phyloP scores from a whole-genome alignment of 345 rosid species.

The Barbarea vulgaris region DNA sequence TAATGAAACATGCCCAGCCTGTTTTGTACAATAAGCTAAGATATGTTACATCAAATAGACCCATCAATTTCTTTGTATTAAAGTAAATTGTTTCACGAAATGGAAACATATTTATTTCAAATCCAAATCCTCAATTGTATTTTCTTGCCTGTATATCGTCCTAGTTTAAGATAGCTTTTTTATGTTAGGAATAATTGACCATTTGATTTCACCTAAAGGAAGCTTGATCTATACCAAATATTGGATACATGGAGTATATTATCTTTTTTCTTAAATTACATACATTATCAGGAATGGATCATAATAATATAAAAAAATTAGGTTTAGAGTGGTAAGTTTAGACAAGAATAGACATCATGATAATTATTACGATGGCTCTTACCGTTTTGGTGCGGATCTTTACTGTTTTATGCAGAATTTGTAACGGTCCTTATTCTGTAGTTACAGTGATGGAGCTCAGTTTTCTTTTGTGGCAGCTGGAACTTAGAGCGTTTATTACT shows the following conservation, averaged over 20 bases:
- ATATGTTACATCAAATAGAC: slow-evolving; percentile 41
- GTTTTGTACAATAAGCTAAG: slow-evolving; percentile 42
- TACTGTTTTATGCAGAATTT: too few species aligned
- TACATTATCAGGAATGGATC: not conserved
- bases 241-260: not conserved
- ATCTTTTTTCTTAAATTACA: too few species aligned
- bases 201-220: not conserved
- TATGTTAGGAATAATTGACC: not conserved
- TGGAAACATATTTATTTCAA: slow-evolving; percentile 33
- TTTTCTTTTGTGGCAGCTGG: too few species aligned
- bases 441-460: too few species aligned
- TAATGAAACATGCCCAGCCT: slow-evolving; percentile 44
- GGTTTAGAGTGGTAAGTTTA: not conserved
- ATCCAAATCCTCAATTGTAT: slow-evolving; percentile 7
- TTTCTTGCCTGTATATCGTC: slow-evolving; percentile 15
- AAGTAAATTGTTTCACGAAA: slow-evolving; percentile 34
- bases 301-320: not conserved
- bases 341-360: not conserved
- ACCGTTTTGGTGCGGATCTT: too few species aligned
- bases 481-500: too few species aligned
- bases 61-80: slow-evolving; percentile 35
- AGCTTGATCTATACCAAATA: not conserved
- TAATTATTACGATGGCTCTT: not conserved
- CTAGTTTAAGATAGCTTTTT: slow-evolving; percentile 1
- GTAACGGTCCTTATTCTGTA: too few species aligned